Evolutionary conservation across 345 rosid genomes (phyloP), one percentile per base, ranked within the genome.

Genomic region (Cochlearia excelsa): DNA sequence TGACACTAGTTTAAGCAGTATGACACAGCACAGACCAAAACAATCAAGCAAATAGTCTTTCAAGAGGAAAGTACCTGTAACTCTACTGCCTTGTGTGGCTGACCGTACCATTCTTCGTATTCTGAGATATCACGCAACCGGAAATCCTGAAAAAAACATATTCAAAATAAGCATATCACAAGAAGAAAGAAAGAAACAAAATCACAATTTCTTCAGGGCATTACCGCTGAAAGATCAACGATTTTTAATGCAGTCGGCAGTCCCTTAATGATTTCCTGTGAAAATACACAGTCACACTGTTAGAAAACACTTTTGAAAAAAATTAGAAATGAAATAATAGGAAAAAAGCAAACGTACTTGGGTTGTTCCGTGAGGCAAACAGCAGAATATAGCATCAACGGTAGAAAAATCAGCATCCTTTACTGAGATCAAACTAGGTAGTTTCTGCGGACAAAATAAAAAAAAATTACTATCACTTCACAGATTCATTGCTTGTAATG

Each of bases 61-160:
- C 1, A 3, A 35, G 10, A 54, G 58, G 7, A 31, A 57, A 4
- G n/a, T 46, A 73, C 99, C 95, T 90, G 97, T 77, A 94, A 75
- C 40, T 85, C 83, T 30, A 85, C 80, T 51, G 99, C 99, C 47
- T 67, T 77, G 48, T 94, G 97, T 39, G 95, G 84, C 67, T 87
- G 96, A 70, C 96, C 97, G 82, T 94, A 94, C 97, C 99, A 94
- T 73, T 90, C 83, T 83, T 92, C 90, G 63, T 92, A 86, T 55
- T 82, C 93, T 34, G 87, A 73, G 60, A 83, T 66, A 71, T 86
- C 73, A 31, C 78, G 81, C 53, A 91, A 72, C 46, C 95, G 85
- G 42, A 91, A 88, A 78, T 84, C 95, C 91, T 86, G 42, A 66
- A 65, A 51, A n/a, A 3, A 42, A 5, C 35, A 34, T 4, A 45